Evolutionary conservation across 371 early-diverging fungal genomes (phyloP), one percentile per base, ranked within the genome.

Genomic region (Mortierella sp.): DNA sequence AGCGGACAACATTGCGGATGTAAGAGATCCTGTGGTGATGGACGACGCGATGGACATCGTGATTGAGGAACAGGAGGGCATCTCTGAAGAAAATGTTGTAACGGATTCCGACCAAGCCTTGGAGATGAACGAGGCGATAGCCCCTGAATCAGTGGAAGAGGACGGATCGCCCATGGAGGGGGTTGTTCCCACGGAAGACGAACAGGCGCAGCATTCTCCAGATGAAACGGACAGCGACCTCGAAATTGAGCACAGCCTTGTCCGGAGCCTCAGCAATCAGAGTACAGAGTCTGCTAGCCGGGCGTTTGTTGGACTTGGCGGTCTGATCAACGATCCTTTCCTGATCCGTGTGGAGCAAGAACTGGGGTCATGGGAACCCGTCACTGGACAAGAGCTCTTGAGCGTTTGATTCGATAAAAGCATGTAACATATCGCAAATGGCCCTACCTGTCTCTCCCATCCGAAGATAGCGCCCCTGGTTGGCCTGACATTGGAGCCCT

Each of bases 321-420:
- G 51, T 1, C 22, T 68, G 40, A 41, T 64, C 29, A 67, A 76
- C 39, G 76, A 76, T 21, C 60, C 68, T 2, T 76, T 76, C 54
- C 49, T 76, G 60, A 49, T 64, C n/a, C 64, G 60, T 12, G 55
- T 76, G 13, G 76, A 76, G 37, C 76, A 68, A 49, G 76, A 76
- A 37, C 39, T 76, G 51, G 54, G 61, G 12, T 31, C 60, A 22
- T 76, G 76, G 76, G 64, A 64, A 25, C 54, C 76, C 31, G 56
- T 68, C 34, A 28, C 53, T n/a, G 57, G 63, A 21, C 51, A 63
- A 21, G 21, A 7, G 47, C 5, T n/a, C n/a, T n/a, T n/a, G n/a
- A n/a, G n/a, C n/a, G n/a, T n/a, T n/a, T n/a, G n/a, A n/a, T n/a
- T n/a, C n/a, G n/a, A n/a, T n/a, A n/a, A n/a, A n/a, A n/a, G n/a